Percentiles rank a stretch among this genome's conserved stretches.
phyloP scores from a whole-genome alignment of 148 eudicot genomes.

The Camellia granthamiana region DNA sequence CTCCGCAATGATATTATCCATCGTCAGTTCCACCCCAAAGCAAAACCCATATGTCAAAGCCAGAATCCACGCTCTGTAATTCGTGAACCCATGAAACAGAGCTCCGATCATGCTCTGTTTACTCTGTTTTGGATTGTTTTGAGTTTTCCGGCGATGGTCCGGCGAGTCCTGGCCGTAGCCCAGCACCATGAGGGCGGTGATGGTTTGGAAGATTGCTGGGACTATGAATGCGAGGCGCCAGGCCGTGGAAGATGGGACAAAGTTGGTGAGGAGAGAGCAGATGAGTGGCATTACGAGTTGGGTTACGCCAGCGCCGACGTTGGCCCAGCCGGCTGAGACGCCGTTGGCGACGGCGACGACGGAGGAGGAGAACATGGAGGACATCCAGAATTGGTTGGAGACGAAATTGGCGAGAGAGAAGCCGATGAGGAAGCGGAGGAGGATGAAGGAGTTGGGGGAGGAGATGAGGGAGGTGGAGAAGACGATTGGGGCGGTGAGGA shows the following conservation, averaged over 20 bases:
- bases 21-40: constrained; percentile 47
- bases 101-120: not conserved
- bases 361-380: constrained; percentile 44
- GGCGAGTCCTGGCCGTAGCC: constrained; percentile 42
- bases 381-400: constrained; percentile 60
- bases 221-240: constrained; percentile 47
- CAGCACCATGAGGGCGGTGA: constrained; percentile 32
- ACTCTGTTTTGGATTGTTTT: not conserved
- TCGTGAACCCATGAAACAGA: constrained; percentile 26
- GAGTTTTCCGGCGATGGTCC: constrained; percentile 23
- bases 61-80: constrained; percentile 46
- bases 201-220: constrained; percentile 38
- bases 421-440: constrained; percentile 41
- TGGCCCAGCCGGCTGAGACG: constrained; percentile 56
- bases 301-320: constrained; percentile 46
- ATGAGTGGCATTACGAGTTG: constrained; percentile 54
- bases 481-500: constrained; percentile 41
- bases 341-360: constrained; percentile 49
- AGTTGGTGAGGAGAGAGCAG: constrained; percentile 21
- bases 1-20: constrained; percentile 36
- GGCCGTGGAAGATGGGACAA: constrained; percentile 26
- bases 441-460: constrained; percentile 24
- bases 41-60: constrained; percentile 35
- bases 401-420: constrained; percentile 57
- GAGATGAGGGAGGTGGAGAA: constrained; percentile 22